Base-by-base conservation (phyloP, 2,329 filamentous ascomycete species). In the Diaporthe capsici region DNA sequence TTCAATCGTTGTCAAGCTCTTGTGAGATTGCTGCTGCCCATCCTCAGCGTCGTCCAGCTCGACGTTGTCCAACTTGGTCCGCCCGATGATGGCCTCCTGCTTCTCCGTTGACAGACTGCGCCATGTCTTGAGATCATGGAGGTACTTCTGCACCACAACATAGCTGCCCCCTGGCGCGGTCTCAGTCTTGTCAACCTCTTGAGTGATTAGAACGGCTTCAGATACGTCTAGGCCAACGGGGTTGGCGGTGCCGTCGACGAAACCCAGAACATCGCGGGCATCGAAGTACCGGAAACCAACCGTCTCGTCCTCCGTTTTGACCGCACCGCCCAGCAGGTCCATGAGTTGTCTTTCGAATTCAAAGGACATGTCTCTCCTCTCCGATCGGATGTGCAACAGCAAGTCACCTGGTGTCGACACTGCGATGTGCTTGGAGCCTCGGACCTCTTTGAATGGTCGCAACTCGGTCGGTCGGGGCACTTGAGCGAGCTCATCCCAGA, bases 21-120 rank as follows among this genome's bases (percentile, higher is more conserved):
- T 61, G 58, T 61, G 58, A 28, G 37, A 61, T 6, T 42, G 37
- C 37, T 61, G 58, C 13, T 61, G 37, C 10, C 58, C 58, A 6
- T 61, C 37, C 37, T 61, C 58, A 4, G 37, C 37, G n/a, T 61
- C 37, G 37, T 61, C 58, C 13, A 61, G 37, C 58, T 61, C 58
- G 37, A 61, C 28, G 5, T 61, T 61, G 3, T 61, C 58, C 58
- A 61, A 12, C 37, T 42, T 61, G 0, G 58, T 61, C 58, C 37
- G 58, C 37, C 58, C 58, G n/a, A 61, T 42, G 58, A 61, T 42
- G 58, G 58, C 58, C 58, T 61, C 58, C 37, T 42, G 58, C 58
- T 61, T 42, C 37, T 61, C 58, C 37, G 58, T 61, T 10, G 58
- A 44, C 37, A 61, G 37, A 42, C 58, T 42, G 12, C 58, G 58